phyloP scores from a whole-genome alignment of 495 filamentous ascomycete genomes.

The Staphylotrichum tortipilum region DNA sequence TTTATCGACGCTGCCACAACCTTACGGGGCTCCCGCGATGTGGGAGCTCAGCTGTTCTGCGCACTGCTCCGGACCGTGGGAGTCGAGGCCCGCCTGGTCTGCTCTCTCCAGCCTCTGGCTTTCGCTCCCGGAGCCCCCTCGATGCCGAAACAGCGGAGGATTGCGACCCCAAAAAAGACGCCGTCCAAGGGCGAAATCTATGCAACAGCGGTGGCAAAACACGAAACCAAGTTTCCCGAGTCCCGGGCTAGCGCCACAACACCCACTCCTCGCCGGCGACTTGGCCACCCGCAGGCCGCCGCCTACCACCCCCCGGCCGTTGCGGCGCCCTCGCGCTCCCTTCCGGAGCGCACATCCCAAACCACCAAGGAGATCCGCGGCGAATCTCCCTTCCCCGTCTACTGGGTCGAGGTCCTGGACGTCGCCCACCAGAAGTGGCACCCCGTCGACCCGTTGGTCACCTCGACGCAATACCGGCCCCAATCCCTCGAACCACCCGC shows the following conservation, averaged over 20 bases:
- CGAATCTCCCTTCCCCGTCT: conserved; percentile 70
- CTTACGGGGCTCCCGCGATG: conserved; percentile 72
- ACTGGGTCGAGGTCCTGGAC: conserved; percentile 91
- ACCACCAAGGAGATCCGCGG: conserved; percentile 35
- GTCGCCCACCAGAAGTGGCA: conserved; percentile 82
- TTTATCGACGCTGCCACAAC: conserved; percentile 59
- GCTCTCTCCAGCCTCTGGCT: conserved; percentile 78
- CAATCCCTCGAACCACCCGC: conserved; percentile 68
- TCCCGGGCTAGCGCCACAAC: conserved; percentile 10
- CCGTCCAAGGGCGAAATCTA: conserved; percentile 23
- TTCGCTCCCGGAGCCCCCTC: conserved; percentile 51
- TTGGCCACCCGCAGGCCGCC: conserved; percentile 37
- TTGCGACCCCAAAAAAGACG: conserved; percentile 16
- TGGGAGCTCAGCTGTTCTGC: conserved; percentile 86
- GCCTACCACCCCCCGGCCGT: conserved; percentile 29
- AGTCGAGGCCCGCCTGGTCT: conserved; percentile 80
- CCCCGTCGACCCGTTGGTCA: conserved; percentile 77
- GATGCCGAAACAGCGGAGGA: conserved; percentile 39
- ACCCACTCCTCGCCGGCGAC: conserved; percentile 25
- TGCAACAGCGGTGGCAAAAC: conserved; percentile 26
- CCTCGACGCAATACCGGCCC: conserved; percentile 63
- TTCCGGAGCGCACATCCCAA: conserved; percentile 16
- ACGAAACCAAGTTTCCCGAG: conserved; percentile 16
- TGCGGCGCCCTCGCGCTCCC: conserved; percentile 10
- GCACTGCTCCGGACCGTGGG: conserved; percentile 68